Conservation (phyloP, 2,329 filamentous ascomycete species). For the Tolypocladium cylindrosporum region DNA sequence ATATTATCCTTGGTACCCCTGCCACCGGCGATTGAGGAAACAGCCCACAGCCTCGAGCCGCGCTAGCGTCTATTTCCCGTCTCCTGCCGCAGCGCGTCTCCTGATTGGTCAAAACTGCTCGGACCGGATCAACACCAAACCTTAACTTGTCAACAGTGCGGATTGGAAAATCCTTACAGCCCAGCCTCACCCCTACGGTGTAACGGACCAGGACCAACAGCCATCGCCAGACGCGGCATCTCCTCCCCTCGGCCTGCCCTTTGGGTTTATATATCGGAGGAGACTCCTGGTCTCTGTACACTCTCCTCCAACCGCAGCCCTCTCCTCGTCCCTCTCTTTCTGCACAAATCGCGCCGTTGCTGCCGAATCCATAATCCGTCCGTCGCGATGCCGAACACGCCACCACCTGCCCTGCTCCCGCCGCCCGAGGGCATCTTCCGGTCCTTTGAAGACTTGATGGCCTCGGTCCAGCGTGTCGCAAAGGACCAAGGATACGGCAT, state of each 20-base stretch:
- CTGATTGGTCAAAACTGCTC: slow-evolving; percentile 18
- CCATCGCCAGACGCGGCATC: slow-evolving; percentile 3
- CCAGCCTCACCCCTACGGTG: slow-evolving; percentile 21
- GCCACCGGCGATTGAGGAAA: background rate
- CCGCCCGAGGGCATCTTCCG: slow-evolving; percentile 52
- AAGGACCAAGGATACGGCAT: slow-evolving; percentile 55
- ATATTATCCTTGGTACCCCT: background rate
- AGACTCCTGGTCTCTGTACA: background rate
- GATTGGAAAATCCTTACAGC: slow-evolving; percentile 31
- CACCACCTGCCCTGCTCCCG: slow-evolving; percentile 37
- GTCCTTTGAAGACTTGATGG: slow-evolving; percentile 48
- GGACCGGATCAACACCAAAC: slow-evolving; percentile 30
- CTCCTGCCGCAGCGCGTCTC: slow-evolving; percentile 7
- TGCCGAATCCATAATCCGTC: slow-evolving; percentile 17
- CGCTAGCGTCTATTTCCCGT: slow-evolving; percentile 6
- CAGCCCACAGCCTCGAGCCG: background rate
- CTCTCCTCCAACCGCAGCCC: background rate
- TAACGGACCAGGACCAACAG: slow-evolving; percentile 3
- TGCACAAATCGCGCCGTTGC: slow-evolving; percentile 16
- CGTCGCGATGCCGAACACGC: slow-evolving; percentile 35
- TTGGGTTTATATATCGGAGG: slow-evolving; percentile 1
- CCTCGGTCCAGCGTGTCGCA: slow-evolving; percentile 46
- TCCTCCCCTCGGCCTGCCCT: slow-evolving; percentile 1
- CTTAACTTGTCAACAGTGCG: slow-evolving; percentile 29
- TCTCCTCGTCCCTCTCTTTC: slow-evolving; percentile 5